Evolutionary conservation across 106 monocot species (phyloP).

Genomic region (Posidonia australis): DNA sequence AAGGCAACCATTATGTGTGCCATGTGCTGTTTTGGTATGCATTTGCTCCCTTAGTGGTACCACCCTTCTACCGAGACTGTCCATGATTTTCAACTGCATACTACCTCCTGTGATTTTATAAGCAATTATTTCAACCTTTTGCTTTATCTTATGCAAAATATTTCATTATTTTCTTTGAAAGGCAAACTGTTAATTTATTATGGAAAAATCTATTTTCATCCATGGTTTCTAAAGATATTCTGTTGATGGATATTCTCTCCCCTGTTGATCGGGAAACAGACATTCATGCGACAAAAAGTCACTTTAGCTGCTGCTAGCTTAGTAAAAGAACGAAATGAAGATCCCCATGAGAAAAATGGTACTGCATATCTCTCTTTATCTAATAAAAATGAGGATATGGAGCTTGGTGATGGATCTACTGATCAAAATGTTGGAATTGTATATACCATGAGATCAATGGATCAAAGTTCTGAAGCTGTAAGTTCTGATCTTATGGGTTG

Average conservation of each 20-base stretch:
- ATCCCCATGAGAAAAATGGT: conserved; percentile 11
- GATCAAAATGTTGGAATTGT: conserved; percentile 6
- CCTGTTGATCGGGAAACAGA: conserved; percentile 30
- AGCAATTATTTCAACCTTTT: neutral
- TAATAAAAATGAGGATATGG: conserved; percentile 16
- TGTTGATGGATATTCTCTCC: neutral
- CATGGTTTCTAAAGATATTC: neutral
- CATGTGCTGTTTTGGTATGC: too few relatives aligned
- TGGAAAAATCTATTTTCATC: neutral
- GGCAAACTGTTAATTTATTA: neutral
- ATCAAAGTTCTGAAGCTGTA: conserved; percentile 1
- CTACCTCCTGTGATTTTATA: neutral
- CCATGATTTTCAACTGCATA: neutral
- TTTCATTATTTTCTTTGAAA: neutral
- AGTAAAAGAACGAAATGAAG: conserved; percentile 27
- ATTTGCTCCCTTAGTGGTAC: too few relatives aligned
- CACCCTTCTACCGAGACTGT: too few relatives aligned
- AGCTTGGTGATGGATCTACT: conserved; percentile 4
- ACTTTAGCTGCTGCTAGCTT: conserved; percentile 34
- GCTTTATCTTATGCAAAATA: neutral
- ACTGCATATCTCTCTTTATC: conserved; percentile 3
- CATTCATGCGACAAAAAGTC: conserved; percentile 89
- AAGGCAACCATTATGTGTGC: too few relatives aligned
- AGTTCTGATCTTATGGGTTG: conserved; percentile 11
- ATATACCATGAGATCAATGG: neutral